Base-by-base conservation (phyloP, 2,329 filamentous ascomycete species). In the Orbilia quercus region DNA sequence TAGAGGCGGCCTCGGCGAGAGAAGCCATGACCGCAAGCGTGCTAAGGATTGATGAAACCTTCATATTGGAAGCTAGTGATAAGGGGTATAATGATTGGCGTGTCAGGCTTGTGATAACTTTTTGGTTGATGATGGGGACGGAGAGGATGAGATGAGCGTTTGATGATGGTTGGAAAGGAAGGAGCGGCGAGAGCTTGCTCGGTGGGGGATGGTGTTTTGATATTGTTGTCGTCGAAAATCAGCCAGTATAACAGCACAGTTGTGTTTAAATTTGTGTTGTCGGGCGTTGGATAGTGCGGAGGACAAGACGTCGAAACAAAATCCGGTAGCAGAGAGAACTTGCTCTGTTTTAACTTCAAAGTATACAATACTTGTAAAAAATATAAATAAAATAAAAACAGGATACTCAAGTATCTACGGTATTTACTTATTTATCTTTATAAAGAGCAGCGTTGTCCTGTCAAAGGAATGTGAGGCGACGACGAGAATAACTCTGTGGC, bases 111-210 rank as follows among this genome's bases (percentile, higher is more conserved):
- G 20, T 28, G 42, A 34, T 34, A 54, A 11, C 47, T 47, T n/a
- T 53, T 36, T 53, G 16, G 23, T n/a, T 44, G n/a, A n/a, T 53
- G 40, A 42, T 58, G 31, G 16, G 31, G 51, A 50, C 38, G 23
- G 31, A 53, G 25, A 6, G 34, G 31, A 31, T 38, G 38, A 31
- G 14, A 16, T 18, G 16, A 18, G 12, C 31, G 7, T 18, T 44
- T 11, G 45, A 31, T 31, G 50, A 22, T 18, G 54, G 22, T 34
- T 47, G 42, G 34, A 34, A 18, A 28, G 9, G 7, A 50, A 22
- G n/a, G 69, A 66, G 42, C 12, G 47, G 20, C 69, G 69, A 66
- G 69, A 42, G 60, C 69, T 73, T 36, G 69, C 69, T 73, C 69
- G 69, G 34, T 54, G 18, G 45, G 20, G 20, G 36, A 25, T 31